These are phyloP conservation scores for Lenzites betulinus DNA, from an alignment of 768 basidiomycete species.

Conservation along the genomic window DNA sequence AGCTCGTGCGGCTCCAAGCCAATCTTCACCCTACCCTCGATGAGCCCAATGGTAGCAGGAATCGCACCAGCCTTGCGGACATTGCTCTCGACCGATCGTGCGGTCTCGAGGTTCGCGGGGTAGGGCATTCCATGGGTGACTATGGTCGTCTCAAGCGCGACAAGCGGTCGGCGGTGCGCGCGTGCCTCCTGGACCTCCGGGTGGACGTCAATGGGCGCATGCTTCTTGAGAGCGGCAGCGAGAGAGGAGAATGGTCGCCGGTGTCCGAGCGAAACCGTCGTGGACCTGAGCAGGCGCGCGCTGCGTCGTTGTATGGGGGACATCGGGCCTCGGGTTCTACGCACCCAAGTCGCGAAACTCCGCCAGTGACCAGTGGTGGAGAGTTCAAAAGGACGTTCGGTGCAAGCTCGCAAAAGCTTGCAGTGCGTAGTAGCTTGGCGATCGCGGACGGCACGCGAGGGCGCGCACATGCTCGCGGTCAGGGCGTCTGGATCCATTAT, in stretches of 20 bases:
- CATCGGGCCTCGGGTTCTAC: conserved; percentile 9
- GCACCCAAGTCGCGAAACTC: background rate
- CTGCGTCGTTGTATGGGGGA: conserved; percentile 19
- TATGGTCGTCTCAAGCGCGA: conserved; percentile 91
- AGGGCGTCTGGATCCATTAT: no score
- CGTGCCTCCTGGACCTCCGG: conserved; percentile 87
- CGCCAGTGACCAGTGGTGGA: background rate
- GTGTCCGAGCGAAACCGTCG: conserved; percentile 4
- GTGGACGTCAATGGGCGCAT: conserved; percentile 60
- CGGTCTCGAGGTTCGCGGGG: conserved; percentile 73
- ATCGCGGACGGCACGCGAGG: background rate
- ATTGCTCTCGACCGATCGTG: conserved; percentile 68
- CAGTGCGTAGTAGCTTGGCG: background rate
- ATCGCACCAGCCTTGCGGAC: conserved; percentile 75
- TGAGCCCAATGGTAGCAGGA: conserved; percentile 89
- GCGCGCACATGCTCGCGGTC: background rate
- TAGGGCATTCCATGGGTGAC: conserved; percentile 92
- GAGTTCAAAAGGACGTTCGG: background rate
- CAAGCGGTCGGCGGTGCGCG: conserved; percentile 61
- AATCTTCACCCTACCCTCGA: conserved; percentile 84
- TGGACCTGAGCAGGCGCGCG: conserved; percentile 13
- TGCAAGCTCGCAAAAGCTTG: background rate
- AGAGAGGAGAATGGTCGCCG: conserved; percentile 22
- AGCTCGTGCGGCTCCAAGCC: conserved; percentile 71
- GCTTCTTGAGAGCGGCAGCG: conserved; percentile 24